Evolutionary conservation across 2,329 filamentous ascomycete genomes (phyloP).

Genomic region (Diplocarpon mali): DNA sequence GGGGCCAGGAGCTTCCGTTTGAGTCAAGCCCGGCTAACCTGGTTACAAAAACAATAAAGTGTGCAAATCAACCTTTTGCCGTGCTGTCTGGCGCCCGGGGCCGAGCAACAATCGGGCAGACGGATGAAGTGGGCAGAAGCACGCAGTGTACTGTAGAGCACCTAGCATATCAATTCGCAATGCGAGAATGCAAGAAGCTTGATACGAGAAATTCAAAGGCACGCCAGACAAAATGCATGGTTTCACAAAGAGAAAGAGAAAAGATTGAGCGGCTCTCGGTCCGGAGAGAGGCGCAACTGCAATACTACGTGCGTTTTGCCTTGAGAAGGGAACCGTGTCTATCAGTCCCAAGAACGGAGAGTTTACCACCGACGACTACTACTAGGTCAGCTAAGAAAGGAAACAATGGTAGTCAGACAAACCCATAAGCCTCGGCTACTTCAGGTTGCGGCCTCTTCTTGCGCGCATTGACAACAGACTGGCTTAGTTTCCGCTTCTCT

Average conservation of each 20-base stretch:
- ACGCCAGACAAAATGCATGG: constrained; percentile 7
- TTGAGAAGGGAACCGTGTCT: background rate
- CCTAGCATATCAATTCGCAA: constrained; percentile 5
- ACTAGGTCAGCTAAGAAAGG: constrained; percentile 15
- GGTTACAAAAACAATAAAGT: constrained; percentile 10
- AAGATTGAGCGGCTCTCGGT: constrained; percentile 16
- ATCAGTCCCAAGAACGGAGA: background rate
- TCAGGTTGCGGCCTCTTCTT: constrained; percentile 31
- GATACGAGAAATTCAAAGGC: constrained; percentile 8
- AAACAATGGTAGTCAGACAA: constrained; percentile 7
- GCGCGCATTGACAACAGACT: constrained; percentile 25
- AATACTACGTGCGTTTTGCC: constrained; percentile 18
- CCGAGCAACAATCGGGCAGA: background rate
- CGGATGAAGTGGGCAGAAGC: background rate
- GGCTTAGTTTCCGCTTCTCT: constrained; percentile 15
- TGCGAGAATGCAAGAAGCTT: constrained; percentile 6
- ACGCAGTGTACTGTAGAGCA: background rate
- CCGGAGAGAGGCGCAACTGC: constrained; percentile 12
- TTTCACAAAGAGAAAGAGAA: constrained; percentile 1
- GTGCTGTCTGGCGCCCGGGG: no score
- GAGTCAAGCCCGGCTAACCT: constrained; percentile 16
- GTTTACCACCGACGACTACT: constrained; percentile 31
- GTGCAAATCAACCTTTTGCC: no score
- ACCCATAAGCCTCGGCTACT: constrained; percentile 31
- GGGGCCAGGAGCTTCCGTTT: constrained; percentile 15